Base-by-base conservation (phyloP, 176 grass and related monocot genomes). In the Carex myosuroides region DNA sequence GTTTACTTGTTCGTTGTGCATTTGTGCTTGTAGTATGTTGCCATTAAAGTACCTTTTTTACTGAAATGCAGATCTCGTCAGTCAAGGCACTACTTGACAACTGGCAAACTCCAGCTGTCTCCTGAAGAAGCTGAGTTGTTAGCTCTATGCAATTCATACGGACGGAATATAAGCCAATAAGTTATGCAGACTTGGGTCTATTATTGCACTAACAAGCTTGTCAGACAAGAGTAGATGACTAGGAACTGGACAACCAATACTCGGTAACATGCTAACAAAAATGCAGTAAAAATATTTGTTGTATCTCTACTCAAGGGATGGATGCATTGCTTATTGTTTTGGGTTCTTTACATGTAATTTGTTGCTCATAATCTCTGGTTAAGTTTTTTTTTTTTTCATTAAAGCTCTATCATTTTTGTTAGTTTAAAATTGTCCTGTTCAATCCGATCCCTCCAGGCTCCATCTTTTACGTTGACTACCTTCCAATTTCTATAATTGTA, bases 1-100 rank as follows among this genome's bases (percentile, higher is more conserved):
- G 35, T 70, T 70, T 70, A 4, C 66, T 8, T 70, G 41, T 18
- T 12, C 42, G 16, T 83, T 85, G 48, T 55, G 26, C 52, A 6
- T 50, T 41, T 66, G 13, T 17, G 57, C 21, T 76, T 42, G 18
- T 85, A 39, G 24, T 85, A 83, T 21, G 76, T 39, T 55, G 54
- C 30, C 33, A 56, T 68, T 83, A 12, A 3, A 14, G 50, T 44
- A 76, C 11, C 14, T n/a, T 42, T 5, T 87, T 72, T 78, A 16
- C 42, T 39, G 71, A 58, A 41, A 56, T 41, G 5, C 86, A 98
- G 95, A 87, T 89, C 84, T 89, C 86, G 86, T 79, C 81, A 82
- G 50, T 37, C 86, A 84, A 89, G 46, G 63, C 92, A 92, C 85
- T 98, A 98, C 80, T 72, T 95, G 68, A 94, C 61, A 76, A 86